These are phyloP conservation scores for Colletotrichum incanum DNA, from an alignment of 2,329 filamentous ascomycete genomes.

Conservation along the genomic window DNA sequence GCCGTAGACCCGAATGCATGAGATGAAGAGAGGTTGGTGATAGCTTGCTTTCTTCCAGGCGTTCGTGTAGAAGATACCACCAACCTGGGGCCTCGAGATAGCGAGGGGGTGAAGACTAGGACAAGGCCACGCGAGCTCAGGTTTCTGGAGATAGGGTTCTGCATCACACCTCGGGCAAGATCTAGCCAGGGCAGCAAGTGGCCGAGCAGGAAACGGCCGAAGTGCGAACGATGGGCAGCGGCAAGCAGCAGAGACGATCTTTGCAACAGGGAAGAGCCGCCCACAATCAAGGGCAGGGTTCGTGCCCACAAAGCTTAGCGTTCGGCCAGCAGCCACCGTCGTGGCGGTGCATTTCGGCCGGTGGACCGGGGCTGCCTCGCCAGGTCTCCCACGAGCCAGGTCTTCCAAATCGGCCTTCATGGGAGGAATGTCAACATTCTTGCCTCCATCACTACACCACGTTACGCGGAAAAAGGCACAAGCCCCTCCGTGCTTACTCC, in stretches of 20 bases:
- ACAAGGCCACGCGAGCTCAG: neutral
- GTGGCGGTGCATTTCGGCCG: neutral
- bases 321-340: neutral
- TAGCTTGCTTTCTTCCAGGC: constrained; percentile 7
- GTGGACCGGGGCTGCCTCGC: neutral
- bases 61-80: neutral
- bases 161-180: neutral
- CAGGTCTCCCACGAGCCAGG: neutral
- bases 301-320: constrained; percentile 34
- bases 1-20: constrained; percentile 34
- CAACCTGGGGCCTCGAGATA: neutral
- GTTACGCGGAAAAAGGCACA: too few relatives aligned
- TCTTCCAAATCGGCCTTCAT: neutral
- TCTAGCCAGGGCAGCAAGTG: neutral
- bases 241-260: neutral
- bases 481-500: too few relatives aligned
- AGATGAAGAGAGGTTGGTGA: constrained; percentile 15
- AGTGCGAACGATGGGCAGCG: too few relatives aligned
- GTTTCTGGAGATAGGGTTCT: neutral
- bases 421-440: neutral
- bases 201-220: neutral
- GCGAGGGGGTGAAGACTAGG: neutral
- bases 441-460: neutral
- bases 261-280: constrained; percentile 1
- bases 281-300: constrained; percentile 22